Percentiles rank a stretch among this genome's conserved stretches.
Evolutionary conservation across 768 basidiomycete genomes (phyloP).

Genomic region (Lanmaoa pseudosensibilis): DNA sequence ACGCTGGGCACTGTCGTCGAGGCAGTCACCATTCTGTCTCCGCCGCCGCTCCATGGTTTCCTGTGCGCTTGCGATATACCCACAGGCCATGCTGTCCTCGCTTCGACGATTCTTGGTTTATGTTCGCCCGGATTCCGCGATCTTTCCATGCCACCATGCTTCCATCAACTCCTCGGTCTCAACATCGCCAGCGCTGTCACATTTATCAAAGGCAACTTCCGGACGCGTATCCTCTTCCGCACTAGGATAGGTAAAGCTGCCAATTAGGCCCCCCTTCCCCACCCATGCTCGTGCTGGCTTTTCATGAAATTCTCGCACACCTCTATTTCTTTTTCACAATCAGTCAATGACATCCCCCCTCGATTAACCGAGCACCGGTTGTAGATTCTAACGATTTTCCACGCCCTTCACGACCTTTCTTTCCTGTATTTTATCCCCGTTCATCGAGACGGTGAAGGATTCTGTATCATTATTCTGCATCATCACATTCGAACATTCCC

Average conservation of each 20-base stretch:
- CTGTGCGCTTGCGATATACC: slow-evolving; percentile 22
- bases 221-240: slow-evolving; percentile 5
- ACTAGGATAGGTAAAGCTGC: slow-evolving; percentile 1
- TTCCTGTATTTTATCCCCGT: slow-evolving; percentile 28
- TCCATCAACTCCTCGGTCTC: slow-evolving; percentile 27
- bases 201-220: slow-evolving; percentile 17
- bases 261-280: background rate
- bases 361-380: slow-evolving; percentile 5
- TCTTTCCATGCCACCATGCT: slow-evolving; percentile 24
- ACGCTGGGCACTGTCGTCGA: slow-evolving; percentile 16
- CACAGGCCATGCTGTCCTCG: slow-evolving; percentile 19
- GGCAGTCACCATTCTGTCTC: slow-evolving; percentile 17
- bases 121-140: slow-evolving; percentile 20
- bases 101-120: slow-evolving; percentile 18
- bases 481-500: slow-evolving; percentile 25
- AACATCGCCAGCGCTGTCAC: background rate
- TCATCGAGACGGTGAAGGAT: slow-evolving; percentile 18
- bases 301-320: slow-evolving; percentile 11
- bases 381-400: slow-evolving; percentile 27
- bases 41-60: slow-evolving; percentile 9
- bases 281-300: background rate
- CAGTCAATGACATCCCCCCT: background rate
- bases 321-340: slow-evolving; percentile 6
- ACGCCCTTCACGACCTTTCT: slow-evolving; percentile 28
- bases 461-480: slow-evolving; percentile 40